These are phyloP conservation scores for Hemisphaericaspora xylanilytica DNA, from an alignment of 1,139 yeast species.

Conservation along the genomic window DNA sequence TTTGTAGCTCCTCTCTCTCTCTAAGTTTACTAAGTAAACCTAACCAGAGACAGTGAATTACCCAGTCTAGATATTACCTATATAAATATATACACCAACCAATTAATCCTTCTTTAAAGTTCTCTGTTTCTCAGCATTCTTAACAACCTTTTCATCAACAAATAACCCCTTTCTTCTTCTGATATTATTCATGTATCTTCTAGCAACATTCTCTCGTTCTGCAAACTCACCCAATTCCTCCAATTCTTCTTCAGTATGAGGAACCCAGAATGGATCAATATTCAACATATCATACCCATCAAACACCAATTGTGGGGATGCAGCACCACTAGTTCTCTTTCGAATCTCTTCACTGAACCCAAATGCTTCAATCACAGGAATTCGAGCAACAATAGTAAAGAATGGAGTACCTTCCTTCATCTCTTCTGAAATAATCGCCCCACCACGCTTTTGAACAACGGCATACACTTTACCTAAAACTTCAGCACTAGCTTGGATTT, in stretches of 20 bases:
- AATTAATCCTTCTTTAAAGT: conserved; percentile 62
- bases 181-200: conserved; percentile 77
- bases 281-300: conserved; percentile 85
- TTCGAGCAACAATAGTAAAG: conserved; percentile 77
- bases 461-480: conserved; percentile 94
- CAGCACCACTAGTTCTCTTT: conserved; percentile 93
- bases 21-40: no score
- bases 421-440: conserved; percentile 83
- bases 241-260: conserved; percentile 95
- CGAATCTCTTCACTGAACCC: conserved; percentile 95
- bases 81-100: neutral
- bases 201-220: conserved; percentile 87
- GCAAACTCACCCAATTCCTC: conserved; percentile 93
- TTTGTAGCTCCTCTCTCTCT: no score
- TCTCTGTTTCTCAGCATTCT: conserved; percentile 91
- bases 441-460: conserved; percentile 86
- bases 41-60: no score
- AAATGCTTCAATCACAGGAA: conserved; percentile 95
- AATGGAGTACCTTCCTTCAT: conserved; percentile 98
- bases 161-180: conserved; percentile 87
- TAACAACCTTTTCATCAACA: conserved; percentile 84
- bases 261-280: conserved; percentile 98
- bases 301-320: conserved; percentile 91
- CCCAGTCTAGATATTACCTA: neutral
- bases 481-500: conserved; percentile 92